These are phyloP conservation scores for Emericellopsis atlantica DNA, from an alignment of 2,329 filamentous ascomycete genomes.

Conservation along the genomic window DNA sequence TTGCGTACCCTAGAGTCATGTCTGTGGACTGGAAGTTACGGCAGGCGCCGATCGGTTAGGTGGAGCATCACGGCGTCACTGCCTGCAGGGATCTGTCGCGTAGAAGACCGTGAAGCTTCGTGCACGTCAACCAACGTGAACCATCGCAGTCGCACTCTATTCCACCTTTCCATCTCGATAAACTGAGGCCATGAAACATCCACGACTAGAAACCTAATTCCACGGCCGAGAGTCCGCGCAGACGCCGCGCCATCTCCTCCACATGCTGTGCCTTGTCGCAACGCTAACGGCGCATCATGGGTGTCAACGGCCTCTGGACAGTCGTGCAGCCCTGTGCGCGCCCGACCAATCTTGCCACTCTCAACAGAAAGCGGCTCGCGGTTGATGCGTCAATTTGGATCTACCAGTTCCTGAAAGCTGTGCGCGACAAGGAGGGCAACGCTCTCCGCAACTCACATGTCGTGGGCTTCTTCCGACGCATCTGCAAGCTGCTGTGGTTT, in stretches of 20 bases:
- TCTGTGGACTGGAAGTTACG: too few relatives aligned
- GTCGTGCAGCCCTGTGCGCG: slow-evolving; percentile 90
- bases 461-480: slow-evolving; percentile 93
- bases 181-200: too few relatives aligned
- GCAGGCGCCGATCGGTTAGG: too few relatives aligned
- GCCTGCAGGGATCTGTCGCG: background rate
- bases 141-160: too few relatives aligned
- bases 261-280: too few relatives aligned
- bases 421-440: slow-evolving; percentile 96
- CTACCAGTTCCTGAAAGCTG: slow-evolving; percentile 97
- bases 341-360: slow-evolving; percentile 88
- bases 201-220: too few relatives aligned
- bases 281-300: slow-evolving; percentile 45
- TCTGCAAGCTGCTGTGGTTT: slow-evolving; percentile 95
- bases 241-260: too few relatives aligned
- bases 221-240: too few relatives aligned
- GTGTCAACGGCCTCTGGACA: slow-evolving; percentile 96
- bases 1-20: too few relatives aligned
- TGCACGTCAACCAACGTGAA: too few relatives aligned
- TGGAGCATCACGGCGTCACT: background rate
- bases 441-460: slow-evolving; percentile 91
- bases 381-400: slow-evolving; percentile 99
- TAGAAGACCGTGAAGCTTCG: background rate
- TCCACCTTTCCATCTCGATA: too few relatives aligned
- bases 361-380: slow-evolving; percentile 91